phyloP scores from a whole-genome alignment of 2,329 filamentous ascomycete species.

The Nemania sp. region DNA sequence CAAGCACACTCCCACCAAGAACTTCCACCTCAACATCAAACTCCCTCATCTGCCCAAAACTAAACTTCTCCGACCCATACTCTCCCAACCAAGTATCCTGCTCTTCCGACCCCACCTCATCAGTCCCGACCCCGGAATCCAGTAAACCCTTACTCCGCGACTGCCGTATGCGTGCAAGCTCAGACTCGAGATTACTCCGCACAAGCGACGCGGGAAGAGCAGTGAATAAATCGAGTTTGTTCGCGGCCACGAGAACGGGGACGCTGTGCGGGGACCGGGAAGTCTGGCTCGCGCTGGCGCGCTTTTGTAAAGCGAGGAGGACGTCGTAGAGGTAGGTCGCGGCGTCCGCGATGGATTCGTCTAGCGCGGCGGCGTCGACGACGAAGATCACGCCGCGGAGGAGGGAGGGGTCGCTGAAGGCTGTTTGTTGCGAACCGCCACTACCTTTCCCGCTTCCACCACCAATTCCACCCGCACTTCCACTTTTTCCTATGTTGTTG shows the following conservation, averaged over 20 bases:
- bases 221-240: slow-evolving; percentile 95
- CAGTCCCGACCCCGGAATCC: slow-evolving; percentile 75
- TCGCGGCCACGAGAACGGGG: slow-evolving; percentile 83
- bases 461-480: too few relatives aligned
- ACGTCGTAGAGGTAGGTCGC: slow-evolving; percentile 88
- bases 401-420: slow-evolving; percentile 16
- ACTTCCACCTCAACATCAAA: slow-evolving; percentile 80
- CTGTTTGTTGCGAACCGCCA: not conserved
- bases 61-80: slow-evolving; percentile 76
- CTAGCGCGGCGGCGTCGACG: slow-evolving; percentile 77
- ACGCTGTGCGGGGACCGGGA: slow-evolving; percentile 63
- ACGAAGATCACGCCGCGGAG: slow-evolving; percentile 75
- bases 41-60: slow-evolving; percentile 80
- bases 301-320: slow-evolving; percentile 79
- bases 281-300: slow-evolving; percentile 59
- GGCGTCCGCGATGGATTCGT: slow-evolving; percentile 67
- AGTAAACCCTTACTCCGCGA: slow-evolving; percentile 80
- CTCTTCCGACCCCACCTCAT: slow-evolving; percentile 65
- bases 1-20: slow-evolving; percentile 70
- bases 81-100: slow-evolving; percentile 84
- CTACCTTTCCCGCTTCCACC: not conserved
- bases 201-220: slow-evolving; percentile 80
- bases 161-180: slow-evolving; percentile 76
- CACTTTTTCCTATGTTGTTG: too few relatives aligned
- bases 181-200: slow-evolving; percentile 73